Conservation (phyloP, 331 rosid species). For the Pyrus hybrid region DNA sequence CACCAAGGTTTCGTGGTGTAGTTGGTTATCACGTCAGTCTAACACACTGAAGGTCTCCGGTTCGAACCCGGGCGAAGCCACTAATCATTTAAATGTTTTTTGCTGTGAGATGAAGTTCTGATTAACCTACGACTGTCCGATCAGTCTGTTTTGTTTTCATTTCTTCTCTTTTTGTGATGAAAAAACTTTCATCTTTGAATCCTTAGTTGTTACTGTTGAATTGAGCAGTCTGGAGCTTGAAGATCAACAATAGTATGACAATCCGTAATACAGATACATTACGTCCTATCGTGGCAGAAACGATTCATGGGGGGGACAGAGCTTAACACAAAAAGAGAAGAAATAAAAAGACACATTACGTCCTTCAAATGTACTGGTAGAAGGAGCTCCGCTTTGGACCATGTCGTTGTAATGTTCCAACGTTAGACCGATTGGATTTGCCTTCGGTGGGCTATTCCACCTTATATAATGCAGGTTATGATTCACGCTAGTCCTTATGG, state of each 20-base stretch:
- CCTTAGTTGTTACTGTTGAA: background rate
- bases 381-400: slow-evolving; percentile 67
- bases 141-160: background rate
- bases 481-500: slow-evolving; percentile 78
- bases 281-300: background rate
- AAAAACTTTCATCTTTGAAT: background rate
- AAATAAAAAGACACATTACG: too few species aligned
- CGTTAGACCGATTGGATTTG: slow-evolving; percentile 45
- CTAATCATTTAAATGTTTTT: background rate
- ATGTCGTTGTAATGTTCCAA: slow-evolving; percentile 62
- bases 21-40: slow-evolving; percentile 23
- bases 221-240: too few species aligned
- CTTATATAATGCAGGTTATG: slow-evolving; percentile 60
- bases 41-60: slow-evolving; percentile 23
- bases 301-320: background rate
- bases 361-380: slow-evolving; percentile 48
- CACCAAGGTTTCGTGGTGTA: slow-evolving; percentile 6
- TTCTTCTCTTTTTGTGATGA: background rate
- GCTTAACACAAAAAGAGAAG: too few species aligned
- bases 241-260: background rate
- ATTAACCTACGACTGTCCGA: background rate
- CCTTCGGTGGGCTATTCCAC: slow-evolving; percentile 75
- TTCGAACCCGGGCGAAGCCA: slow-evolving; percentile 19
- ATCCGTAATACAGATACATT: background rate
- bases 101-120: fast-evolving